Evolutionary conservation across 805 yeast species (phyloP), one percentile per base, ranked within the genome.

Genomic region (Lipomyces sp.): DNA sequence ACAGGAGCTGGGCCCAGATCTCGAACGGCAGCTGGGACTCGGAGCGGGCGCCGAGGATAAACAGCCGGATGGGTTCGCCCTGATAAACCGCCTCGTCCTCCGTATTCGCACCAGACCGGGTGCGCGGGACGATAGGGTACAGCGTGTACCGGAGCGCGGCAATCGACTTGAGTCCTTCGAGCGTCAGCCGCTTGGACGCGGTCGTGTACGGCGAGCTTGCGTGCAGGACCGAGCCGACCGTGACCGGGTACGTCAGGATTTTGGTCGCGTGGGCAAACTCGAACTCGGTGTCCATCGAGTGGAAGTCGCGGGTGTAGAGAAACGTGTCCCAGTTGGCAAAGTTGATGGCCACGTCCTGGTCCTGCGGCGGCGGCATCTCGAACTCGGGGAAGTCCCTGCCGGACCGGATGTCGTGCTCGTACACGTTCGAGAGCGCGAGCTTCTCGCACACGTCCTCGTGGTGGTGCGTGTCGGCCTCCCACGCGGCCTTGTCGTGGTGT

Each of bases 361-460:
- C 85, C 68, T 86, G 95, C 14, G 74, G 76, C 3, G 79, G 81
- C 5, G 98, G 98, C 71, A 93, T 89, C 62, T 88, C 93, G 65
- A 93, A 90, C 71, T 93, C 98, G 21, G 96, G 96, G 70, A 93
- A 91, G 44, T 82, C 84, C 65, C 98, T 79, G 2, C 97, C 98
- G 36, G 93, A 83, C 67, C 98, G 80, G 59, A 93, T 74, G 70
- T 93, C 98, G 65, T 91, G 98, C 69, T 93, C 98, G 68, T 83
- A 91, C 45, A 86, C 79, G 69, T 93, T 93, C 37, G 87, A 97
- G 70, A 85, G 84, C 63, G 83, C 84, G 72, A 93, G 77, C 39
- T 79, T 69, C 63, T 88, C 86, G 68, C 85, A 86, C 57, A 74
- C 79, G 61, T 82, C 78, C 22, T 71, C 63, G 63, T 87, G 96